Conservation (phyloP, 1,284 basidiomycete species). For the Serendipita sp. region DNA sequence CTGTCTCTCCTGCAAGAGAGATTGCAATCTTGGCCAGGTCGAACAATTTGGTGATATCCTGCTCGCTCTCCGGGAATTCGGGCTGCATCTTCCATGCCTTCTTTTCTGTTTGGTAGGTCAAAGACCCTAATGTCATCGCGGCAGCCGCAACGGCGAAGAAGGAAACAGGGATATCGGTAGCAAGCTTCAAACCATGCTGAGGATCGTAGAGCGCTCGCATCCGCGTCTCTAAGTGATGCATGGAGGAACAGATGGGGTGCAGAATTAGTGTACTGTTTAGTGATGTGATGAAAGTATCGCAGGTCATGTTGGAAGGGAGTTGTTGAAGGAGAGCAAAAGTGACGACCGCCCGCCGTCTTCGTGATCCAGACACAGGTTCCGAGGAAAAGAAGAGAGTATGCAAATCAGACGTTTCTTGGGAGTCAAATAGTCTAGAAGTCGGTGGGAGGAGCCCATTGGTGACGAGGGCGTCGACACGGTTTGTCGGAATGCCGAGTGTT, state of each 20-base stretch:
- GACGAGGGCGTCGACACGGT: not conserved
- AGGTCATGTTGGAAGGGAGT: not conserved
- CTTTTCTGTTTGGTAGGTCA: not conserved
- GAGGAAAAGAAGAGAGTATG: not conserved
- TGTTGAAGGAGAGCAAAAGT: not conserved
- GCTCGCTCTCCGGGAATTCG: not conserved
- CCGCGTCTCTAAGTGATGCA: not conserved
- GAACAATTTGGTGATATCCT: slow-evolving; percentile 1
- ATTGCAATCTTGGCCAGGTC: not conserved
- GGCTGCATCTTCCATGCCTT: not conserved
- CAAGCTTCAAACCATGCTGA: not conserved
- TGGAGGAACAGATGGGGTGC: not conserved
- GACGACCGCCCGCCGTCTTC: not conserved
- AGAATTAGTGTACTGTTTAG: not conserved
- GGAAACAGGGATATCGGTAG: not conserved
- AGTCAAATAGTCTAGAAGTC: not conserved
- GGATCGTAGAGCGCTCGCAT: not conserved
- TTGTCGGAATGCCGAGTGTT: not conserved
- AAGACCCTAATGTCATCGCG: not conserved
- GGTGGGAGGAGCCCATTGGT: not conserved
- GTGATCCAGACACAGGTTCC: not conserved
- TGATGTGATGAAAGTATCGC: not conserved
- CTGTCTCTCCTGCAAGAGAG: not conserved
- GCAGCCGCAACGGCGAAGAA: not conserved
- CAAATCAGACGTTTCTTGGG: not conserved